Evolutionary conservation across 2,329 filamentous ascomycete genomes (phyloP).

Genomic region (Trichoderma oligosporum): DNA sequence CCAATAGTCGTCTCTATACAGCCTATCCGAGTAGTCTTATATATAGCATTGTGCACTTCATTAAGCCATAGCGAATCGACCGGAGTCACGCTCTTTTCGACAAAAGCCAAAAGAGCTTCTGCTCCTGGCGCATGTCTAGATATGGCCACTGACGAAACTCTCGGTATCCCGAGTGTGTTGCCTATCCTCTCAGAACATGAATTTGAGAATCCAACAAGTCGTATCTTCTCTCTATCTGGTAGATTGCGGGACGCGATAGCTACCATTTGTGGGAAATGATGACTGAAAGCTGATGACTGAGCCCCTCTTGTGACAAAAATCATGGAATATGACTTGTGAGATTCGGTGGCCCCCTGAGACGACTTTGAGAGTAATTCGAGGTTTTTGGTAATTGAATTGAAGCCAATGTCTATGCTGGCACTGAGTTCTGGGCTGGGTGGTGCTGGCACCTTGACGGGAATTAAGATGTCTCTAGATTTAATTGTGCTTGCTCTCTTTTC

Average conservation of each 20-base stretch:
- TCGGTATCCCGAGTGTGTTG: conserved; percentile 55
- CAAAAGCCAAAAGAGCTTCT: conserved; percentile 54
- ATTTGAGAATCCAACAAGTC: conserved; percentile 61
- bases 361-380: conserved; percentile 45
- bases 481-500: conserved; percentile 33
- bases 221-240: conserved; percentile 41
- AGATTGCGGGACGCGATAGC: conserved; percentile 45
- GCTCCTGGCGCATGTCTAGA: conserved; percentile 53
- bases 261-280: conserved; percentile 57
- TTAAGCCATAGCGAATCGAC: conserved; percentile 54
- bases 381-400: conserved; percentile 59
- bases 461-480: not conserved
- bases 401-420: conserved; percentile 59
- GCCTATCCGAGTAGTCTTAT: conserved; percentile 35
- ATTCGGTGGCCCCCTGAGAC: not conserved
- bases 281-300: conserved; percentile 55
- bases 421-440: conserved; percentile 47
- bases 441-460: conserved; percentile 28
- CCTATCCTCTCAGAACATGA: conserved; percentile 56
- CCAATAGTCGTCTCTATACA: conserved; percentile 36
- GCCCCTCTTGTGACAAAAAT: conserved; percentile 58
- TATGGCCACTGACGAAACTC: conserved; percentile 63
- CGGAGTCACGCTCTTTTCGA: conserved; percentile 48
- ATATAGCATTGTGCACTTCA: conserved; percentile 24
- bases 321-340: conserved; percentile 40